These are phyloP conservation scores for Trichoderma aggressivum DNA, from an alignment of 2,329 filamentous ascomycete species.

Conservation along the genomic window DNA sequence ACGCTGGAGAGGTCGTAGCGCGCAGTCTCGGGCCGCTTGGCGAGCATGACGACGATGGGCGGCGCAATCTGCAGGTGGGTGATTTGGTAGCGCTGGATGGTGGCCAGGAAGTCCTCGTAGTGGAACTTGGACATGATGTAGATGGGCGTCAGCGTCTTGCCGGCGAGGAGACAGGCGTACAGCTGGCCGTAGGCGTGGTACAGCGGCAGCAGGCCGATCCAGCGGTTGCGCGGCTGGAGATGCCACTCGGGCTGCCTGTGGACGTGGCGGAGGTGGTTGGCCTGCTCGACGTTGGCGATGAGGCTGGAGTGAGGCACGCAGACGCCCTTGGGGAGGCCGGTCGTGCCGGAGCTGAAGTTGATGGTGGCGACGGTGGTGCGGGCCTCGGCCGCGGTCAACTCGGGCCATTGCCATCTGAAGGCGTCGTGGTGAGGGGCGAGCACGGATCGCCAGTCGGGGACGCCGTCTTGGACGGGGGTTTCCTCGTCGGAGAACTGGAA, in stretches of 20 bases:
- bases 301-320: constrained; percentile 48
- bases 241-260: constrained; percentile 27
- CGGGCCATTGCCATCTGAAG: constrained; percentile 40
- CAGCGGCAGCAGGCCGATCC: constrained; percentile 62
- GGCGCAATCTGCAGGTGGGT: constrained; percentile 54
- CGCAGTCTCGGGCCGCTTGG: constrained; percentile 52
- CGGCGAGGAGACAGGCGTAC: constrained; percentile 47
- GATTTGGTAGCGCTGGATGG: constrained; percentile 50
- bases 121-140: constrained; percentile 57
- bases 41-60: constrained; percentile 56
- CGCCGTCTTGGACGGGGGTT: constrained; percentile 29
- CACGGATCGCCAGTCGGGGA: constrained; percentile 43
- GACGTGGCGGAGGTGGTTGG: constrained; percentile 43
- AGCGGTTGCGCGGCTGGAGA: constrained; percentile 42
- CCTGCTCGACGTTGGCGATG: constrained; percentile 49
- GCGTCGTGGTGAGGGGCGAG: constrained; percentile 33
- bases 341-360: constrained; percentile 52
- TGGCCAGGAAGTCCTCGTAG: constrained; percentile 50
- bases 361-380: constrained; percentile 39
- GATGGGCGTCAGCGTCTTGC: constrained; percentile 43
- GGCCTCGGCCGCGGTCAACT: constrained; percentile 36
- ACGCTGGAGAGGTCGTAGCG: constrained; percentile 53
- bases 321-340: constrained; percentile 50
- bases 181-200: constrained; percentile 60
- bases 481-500: constrained; percentile 47